Evolutionary conservation across 306 rosid species (phyloP), one percentile per base, ranked within the genome.

Genomic region (Cucumis cinereus): DNA sequence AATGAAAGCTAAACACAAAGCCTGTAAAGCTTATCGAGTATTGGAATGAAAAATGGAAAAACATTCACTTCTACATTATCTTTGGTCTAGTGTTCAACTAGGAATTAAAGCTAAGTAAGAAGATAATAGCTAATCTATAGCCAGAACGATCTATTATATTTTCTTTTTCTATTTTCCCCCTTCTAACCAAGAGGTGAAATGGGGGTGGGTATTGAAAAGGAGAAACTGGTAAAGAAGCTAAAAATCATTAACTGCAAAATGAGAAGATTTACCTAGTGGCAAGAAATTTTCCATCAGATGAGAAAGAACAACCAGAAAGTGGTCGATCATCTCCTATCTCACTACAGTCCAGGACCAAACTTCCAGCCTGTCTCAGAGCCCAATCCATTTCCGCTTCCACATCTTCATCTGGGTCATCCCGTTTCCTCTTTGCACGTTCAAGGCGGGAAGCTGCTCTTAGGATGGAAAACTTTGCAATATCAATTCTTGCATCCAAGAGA

Each of bases 321-420:
- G 60, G 60, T 55, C 60, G 60, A 55, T 55, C 97, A 85, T 91
- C 99, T 77, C 99, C 99, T 61, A 90, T 90, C 83, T 94, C 97
- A 86, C 99, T 90, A 79, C 87, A 84, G 50, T 94, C 96, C 61
- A 94, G 93, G 79, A 49, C 86, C 83, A 94, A 86, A 82, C 57
- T 85, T 22, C 75, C 89, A 24, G 96, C 96, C 83, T 90, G 96
- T 58, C 49, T 83, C 71, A 94, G 77, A 40, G 93, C 90, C 96
- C 95, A 92, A 75, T 90, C 82, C 60, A 92, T 82, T 83, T 94
- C 97, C 0, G 95, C 93, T 82, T 94, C 88, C 83, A 85, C 36
- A 79, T 94, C 97, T 85, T 94, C 97, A 88, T 94, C 98, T 0
- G 98, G 98, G 79, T 94, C 95, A 63, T 91, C 96, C 81, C 89